A percentile compares a stretch with the other conserved stretches of the same genome.
Conservation (phyloP, 2,329 filamentous ascomycete species). For the Monilinia fructigena region DNA sequence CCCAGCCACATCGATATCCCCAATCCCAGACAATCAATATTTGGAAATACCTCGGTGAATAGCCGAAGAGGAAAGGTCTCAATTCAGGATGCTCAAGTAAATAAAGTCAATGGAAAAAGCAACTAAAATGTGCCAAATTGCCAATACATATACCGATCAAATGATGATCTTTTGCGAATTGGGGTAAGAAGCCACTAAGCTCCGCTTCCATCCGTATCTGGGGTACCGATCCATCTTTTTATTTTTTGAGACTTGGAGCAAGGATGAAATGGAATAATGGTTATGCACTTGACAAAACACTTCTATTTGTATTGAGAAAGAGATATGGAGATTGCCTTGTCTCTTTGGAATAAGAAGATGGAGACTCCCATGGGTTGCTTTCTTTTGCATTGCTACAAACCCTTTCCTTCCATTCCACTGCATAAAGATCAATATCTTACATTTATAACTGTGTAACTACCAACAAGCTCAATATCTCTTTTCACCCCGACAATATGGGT, state of each 20-base stretch:
- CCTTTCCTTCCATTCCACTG: neutral
- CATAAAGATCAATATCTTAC: neutral
- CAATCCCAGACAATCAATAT: neutral
- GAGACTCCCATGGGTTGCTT: neutral
- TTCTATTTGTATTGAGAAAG: neutral
- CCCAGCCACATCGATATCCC: neutral
- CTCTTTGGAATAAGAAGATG: slow-evolving; percentile 7
- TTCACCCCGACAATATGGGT: neutral
- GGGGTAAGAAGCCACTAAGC: neutral
- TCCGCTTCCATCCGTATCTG: neutral
- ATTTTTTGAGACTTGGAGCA: neutral
- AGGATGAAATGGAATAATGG: neutral
- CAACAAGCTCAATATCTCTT: neutral
- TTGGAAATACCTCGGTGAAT: neutral
- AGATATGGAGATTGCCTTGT: slow-evolving; percentile 9
- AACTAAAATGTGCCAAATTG: neutral
- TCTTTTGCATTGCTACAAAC: neutral
- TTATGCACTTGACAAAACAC: neutral
- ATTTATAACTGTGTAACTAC: neutral
- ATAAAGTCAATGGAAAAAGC: slow-evolving; percentile 1
- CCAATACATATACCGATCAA: neutral
- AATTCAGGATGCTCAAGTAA: neutral
- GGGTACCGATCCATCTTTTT: neutral
- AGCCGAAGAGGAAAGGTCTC: slow-evolving; percentile 3
- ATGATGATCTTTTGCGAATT: slow-evolving; percentile 6